Conservation (phyloP, 306 rosid genomes). For the Fagus sylvatica region DNA sequence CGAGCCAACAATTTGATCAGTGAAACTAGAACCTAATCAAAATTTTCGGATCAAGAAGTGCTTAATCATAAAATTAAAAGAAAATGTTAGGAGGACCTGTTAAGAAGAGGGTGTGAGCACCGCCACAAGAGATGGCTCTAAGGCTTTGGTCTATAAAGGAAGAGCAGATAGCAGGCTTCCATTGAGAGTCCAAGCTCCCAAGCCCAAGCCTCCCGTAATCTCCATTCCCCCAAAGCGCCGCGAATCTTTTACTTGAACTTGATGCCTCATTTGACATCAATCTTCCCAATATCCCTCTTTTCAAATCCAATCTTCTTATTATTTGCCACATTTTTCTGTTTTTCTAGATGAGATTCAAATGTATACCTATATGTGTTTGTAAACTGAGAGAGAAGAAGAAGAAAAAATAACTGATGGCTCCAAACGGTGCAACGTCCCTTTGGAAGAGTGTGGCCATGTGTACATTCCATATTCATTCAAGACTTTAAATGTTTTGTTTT, state of each 20-base stretch:
- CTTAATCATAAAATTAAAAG: too few species aligned
- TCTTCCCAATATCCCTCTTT: conserved; percentile 31
- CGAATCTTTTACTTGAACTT: conserved; percentile 52
- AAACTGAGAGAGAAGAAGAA: neutral
- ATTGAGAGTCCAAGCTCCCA: conserved; percentile 72
- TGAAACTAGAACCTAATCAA: too few species aligned
- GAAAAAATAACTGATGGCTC: neutral
- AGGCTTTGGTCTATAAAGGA: conserved; percentile 46
- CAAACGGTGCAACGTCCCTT: too few species aligned
- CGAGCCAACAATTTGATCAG: too few species aligned
- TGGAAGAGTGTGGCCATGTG: too few species aligned
- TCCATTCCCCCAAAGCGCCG: conserved; percentile 88
- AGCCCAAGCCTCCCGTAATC: conserved; percentile 87
- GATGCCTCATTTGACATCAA: conserved; percentile 35
- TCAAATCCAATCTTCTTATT: neutral
- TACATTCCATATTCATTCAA: too few species aligned
- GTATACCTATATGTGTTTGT: too few species aligned
- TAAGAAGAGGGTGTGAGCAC: conserved; percentile 93
- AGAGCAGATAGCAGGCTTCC: conserved; percentile 66
- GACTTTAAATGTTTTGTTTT: too few species aligned
- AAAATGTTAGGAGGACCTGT: too few species aligned
- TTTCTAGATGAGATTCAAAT: neutral
- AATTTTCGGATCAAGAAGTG: too few species aligned
- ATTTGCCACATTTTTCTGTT: conserved; percentile 27
- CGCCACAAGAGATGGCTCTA: conserved; percentile 80